phyloP scores from a whole-genome alignment of 2,329 filamentous ascomycete genomes.

The Fusarium humuli region DNA sequence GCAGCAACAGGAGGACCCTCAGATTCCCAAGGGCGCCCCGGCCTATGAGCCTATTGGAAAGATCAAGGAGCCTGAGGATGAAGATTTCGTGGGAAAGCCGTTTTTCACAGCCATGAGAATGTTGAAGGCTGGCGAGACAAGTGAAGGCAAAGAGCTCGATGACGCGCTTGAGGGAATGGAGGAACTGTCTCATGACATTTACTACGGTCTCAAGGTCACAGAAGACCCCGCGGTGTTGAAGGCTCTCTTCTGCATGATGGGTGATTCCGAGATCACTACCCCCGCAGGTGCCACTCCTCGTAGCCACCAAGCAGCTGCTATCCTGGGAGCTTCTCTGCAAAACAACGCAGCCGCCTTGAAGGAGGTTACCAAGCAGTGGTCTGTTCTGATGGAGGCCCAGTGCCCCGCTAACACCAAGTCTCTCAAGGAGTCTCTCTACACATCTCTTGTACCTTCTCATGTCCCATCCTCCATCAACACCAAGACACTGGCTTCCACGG shows the following conservation, averaged over 20 bases:
- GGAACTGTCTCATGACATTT: slow-evolving; percentile 75
- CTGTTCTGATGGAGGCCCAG: slow-evolving; percentile 52
- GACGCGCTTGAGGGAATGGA: slow-evolving; percentile 68
- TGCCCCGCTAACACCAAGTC: slow-evolving; percentile 51
- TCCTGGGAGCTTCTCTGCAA: slow-evolving; percentile 68
- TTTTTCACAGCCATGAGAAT: slow-evolving; percentile 59
- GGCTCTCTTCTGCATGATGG: slow-evolving; percentile 68
- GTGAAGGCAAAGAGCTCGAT: slow-evolving; percentile 55
- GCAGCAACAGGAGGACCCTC: slow-evolving; percentile 51
- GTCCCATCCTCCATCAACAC: slow-evolving; percentile 38
- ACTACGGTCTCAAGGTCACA: slow-evolving; percentile 73
- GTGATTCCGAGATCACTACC: slow-evolving; percentile 44
- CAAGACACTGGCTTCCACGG: slow-evolving; percentile 43
- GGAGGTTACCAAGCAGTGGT: slow-evolving; percentile 63
- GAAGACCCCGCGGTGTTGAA: slow-evolving; percentile 66
- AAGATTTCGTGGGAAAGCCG: slow-evolving; percentile 45
- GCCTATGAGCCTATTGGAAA: slow-evolving; percentile 68
- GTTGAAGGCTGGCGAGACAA: slow-evolving; percentile 58
- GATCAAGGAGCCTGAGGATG: slow-evolving; percentile 63
- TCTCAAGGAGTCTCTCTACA: slow-evolving; percentile 57
- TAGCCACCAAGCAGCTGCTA: slow-evolving; percentile 66
- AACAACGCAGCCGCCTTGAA: slow-evolving; percentile 73
- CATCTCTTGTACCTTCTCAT: slow-evolving; percentile 52
- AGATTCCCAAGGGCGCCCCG: slow-evolving; percentile 63
- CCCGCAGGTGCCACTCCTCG: slow-evolving; percentile 50